Conservation (phyloP, 1,284 basidiomycete genomes). For the Pascua guehoae region DNA sequence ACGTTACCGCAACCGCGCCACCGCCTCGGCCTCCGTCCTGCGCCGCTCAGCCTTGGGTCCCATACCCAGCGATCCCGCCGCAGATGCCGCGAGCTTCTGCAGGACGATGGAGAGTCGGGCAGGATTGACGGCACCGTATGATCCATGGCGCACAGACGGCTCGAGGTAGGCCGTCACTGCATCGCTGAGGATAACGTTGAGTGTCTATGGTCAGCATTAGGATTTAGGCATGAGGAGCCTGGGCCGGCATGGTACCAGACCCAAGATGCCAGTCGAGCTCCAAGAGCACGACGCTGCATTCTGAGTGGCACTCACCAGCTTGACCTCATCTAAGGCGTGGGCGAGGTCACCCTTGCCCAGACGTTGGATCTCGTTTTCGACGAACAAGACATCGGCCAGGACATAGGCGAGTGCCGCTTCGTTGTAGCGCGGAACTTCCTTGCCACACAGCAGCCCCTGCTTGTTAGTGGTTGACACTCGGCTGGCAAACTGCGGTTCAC, state of each 20-base stretch:
- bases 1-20: slow-evolving; percentile 26
- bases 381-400: slow-evolving; percentile 74
- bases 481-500: not conserved
- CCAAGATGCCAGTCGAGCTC: no score
- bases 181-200: slow-evolving; percentile 69
- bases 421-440: slow-evolving; percentile 73
- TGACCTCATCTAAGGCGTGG: slow-evolving; percentile 75
- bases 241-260: no score
- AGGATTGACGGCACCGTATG: slow-evolving; percentile 68
- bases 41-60: slow-evolving; percentile 59
- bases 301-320: slow-evolving; percentile 58
- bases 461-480: not conserved
- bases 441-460: slow-evolving; percentile 40
- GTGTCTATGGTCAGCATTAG: slow-evolving; percentile 4
- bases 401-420: slow-evolving; percentile 83
- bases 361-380: slow-evolving; percentile 73
- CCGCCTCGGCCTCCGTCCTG: slow-evolving; percentile 69
- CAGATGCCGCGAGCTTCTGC: slow-evolving; percentile 61
- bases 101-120: slow-evolving; percentile 71
- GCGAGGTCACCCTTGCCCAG: slow-evolving; percentile 67
- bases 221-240: not conserved
- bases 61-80: slow-evolving; percentile 28
- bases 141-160: slow-evolving; percentile 65
- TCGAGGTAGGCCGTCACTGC: slow-evolving; percentile 75
- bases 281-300: no score